These are phyloP conservation scores for Didymellaceae sp. DNA, from an alignment of 2,329 filamentous ascomycete species.

Conservation along the genomic window DNA sequence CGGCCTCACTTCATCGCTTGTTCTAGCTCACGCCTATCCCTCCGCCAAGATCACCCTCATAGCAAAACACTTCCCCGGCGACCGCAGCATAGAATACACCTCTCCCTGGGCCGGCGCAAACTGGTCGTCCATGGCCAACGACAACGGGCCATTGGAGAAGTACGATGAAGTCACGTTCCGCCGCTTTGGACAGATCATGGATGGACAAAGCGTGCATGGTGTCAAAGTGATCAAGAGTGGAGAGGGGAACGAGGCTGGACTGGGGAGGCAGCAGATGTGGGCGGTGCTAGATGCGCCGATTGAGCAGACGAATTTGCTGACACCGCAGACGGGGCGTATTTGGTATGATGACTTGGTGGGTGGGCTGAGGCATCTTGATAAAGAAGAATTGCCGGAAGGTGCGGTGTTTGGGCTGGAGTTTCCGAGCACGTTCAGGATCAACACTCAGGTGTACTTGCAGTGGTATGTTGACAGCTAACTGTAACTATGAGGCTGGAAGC, in stretches of 20 bases:
- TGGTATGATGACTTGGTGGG: constrained; percentile 54
- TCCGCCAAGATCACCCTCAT: constrained; percentile 70
- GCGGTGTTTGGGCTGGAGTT: constrained; percentile 49
- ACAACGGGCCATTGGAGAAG: constrained; percentile 41
- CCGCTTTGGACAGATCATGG: constrained; percentile 35
- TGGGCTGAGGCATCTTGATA: constrained; percentile 37
- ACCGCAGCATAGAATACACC: constrained; percentile 89
- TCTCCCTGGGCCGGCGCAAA: constrained; percentile 91
- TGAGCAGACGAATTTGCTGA: constrained; percentile 45
- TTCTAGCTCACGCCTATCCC: constrained; percentile 62
- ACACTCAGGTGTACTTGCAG: constrained; percentile 46
- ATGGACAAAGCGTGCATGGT: constrained; percentile 31
- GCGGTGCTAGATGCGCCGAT: constrained; percentile 40
- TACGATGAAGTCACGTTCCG: constrained; percentile 43
- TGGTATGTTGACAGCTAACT: constrained; percentile 39
- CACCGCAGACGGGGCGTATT: constrained; percentile 45
- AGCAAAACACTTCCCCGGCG: constrained; percentile 90
- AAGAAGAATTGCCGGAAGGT: constrained; percentile 42
- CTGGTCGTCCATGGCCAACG: constrained; percentile 63
- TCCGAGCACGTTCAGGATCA: constrained; percentile 48
- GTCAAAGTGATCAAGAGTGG: constrained; percentile 21
- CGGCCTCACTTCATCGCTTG: constrained; percentile 69
- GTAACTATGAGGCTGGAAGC: no score
- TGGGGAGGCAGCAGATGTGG: constrained; percentile 39
- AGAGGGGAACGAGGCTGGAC: constrained; percentile 33